A percentile compares a stretch with the other conserved stretches of the same genome.
phyloP scores from a whole-genome alignment of 2,329 filamentous ascomycete genomes.

The Lachnellula arida region DNA sequence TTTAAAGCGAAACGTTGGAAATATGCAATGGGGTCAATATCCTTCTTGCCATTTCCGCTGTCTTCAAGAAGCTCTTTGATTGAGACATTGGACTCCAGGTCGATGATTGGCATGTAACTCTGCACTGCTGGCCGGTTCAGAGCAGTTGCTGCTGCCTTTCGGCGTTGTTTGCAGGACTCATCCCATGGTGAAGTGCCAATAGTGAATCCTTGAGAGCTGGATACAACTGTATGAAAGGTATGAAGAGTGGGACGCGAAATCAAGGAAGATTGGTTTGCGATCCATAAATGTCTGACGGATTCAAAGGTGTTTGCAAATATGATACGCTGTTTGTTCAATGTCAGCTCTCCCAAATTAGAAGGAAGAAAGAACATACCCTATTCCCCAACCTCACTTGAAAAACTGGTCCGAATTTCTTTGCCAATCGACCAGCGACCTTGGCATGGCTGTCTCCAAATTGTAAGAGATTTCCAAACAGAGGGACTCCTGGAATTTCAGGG shows the following conservation, averaged over 20 bases:
- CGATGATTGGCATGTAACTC: slow-evolving; percentile 77
- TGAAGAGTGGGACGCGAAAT: slow-evolving; percentile 75
- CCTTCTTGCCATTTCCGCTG: slow-evolving; percentile 53
- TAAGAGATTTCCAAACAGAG: slow-evolving; percentile 58
- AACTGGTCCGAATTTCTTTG: slow-evolving; percentile 56
- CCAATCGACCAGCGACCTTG: slow-evolving; percentile 50
- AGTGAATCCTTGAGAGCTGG: slow-evolving; percentile 71
- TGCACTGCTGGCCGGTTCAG: slow-evolving; percentile 72
- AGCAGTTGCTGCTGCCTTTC: slow-evolving; percentile 74
- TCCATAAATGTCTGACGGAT: slow-evolving; percentile 69
- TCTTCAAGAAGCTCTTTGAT: slow-evolving; percentile 68
- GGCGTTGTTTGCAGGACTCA: slow-evolving; percentile 69
- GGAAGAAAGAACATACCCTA: slow-evolving; percentile 39
- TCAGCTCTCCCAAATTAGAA: background rate
- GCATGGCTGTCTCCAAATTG: slow-evolving; percentile 56
- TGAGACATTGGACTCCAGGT: slow-evolving; percentile 67
- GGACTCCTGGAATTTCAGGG: slow-evolving; percentile 57
- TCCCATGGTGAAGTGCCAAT: slow-evolving; percentile 84
- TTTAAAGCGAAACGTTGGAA: slow-evolving; percentile 74
- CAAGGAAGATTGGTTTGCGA: slow-evolving; percentile 71
- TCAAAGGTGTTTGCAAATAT: slow-evolving; percentile 77
- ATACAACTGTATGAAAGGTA: slow-evolving; percentile 77
- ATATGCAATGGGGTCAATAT: slow-evolving; percentile 68
- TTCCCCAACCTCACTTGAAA: slow-evolving; percentile 68
- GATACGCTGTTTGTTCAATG: slow-evolving; percentile 46